A percentile compares a stretch with the other conserved stretches of the same genome.
phyloP scores from a whole-genome alignment of 140 eudicot species.

The Oenanthe javanica region DNA sequence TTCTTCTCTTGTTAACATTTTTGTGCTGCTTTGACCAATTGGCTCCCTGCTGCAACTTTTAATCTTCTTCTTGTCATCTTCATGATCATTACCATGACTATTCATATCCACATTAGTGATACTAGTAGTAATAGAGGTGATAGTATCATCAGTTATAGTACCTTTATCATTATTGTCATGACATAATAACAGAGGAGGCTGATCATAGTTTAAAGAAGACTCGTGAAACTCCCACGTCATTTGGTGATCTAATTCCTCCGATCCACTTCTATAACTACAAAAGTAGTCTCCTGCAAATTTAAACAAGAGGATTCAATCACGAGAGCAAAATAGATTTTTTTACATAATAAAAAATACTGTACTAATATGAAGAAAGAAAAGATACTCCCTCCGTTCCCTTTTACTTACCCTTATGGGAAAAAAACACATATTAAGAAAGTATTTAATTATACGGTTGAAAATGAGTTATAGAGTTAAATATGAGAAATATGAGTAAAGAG shows the following conservation, averaged over 20 bases:
- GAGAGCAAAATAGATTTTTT: no score
- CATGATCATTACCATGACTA: background rate
- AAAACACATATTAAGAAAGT: no score
- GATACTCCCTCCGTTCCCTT: no score
- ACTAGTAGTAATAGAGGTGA: no score
- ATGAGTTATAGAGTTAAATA: no score
- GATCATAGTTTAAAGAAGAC: background rate
- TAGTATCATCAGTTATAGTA: background rate
- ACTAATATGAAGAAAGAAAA: no score
- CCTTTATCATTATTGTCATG: background rate
- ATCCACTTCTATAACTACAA: background rate
- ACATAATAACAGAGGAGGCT: background rate
- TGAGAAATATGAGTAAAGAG: no score
- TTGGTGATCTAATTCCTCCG: background rate
- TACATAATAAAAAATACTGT: no score
- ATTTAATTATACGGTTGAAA: no score
- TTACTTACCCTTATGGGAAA: no score
- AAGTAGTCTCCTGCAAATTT: background rate
- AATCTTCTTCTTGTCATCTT: background rate
- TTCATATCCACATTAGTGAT: background rate
- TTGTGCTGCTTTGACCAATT: conserved; percentile 12
- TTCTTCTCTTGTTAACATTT: conserved; percentile 39
- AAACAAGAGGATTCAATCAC: background rate
- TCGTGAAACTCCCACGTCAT: background rate
- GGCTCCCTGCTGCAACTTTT: background rate